These are phyloP conservation scores for Rubroshorea leprosula DNA, from an alignment of 345 rosid species.

Conservation along the genomic window DNA sequence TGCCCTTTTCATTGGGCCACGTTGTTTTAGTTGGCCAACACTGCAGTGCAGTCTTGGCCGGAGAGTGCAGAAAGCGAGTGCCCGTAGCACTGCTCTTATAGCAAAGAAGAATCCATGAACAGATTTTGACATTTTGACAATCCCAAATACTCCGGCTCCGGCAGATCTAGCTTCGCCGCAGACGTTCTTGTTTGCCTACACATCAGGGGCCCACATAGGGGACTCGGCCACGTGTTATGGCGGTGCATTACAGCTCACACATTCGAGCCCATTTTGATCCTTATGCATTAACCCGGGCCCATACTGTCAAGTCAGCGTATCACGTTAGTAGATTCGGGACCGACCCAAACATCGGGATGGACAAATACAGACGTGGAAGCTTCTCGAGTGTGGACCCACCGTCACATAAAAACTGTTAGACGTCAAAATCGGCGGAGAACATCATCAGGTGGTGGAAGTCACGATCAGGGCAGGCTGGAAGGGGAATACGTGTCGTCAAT, in stretches of 20 bases:
- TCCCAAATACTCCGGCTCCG: neutral
- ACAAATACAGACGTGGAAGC: slow-evolving; percentile 17
- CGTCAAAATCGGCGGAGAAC: neutral
- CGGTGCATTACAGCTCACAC: slow-evolving; percentile 29
- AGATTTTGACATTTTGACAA: no score
- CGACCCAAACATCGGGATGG: neutral
- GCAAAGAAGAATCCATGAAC: no score
- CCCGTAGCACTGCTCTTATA: no score
- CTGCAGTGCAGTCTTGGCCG: no score
- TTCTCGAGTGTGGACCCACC: slow-evolving; percentile 14
- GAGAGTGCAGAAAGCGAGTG: no score
- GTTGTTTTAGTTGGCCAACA: no score
- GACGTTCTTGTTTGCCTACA: neutral
- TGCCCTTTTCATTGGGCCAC: no score
- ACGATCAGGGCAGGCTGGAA: slow-evolving; percentile 4
- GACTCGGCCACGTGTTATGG: slow-evolving; percentile 4
- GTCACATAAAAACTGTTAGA: neutral
- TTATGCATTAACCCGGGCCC: slow-evolving; percentile 6
- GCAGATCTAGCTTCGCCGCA: neutral
- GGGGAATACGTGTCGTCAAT: slow-evolving; percentile 20
- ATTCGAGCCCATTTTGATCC: slow-evolving; percentile 18
- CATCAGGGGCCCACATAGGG: slow-evolving; percentile 5
- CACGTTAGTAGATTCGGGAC: neutral
- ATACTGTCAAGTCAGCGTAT: neutral
- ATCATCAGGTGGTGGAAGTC: slow-evolving; percentile 1